These are phyloP conservation scores for Kalmanozyma brasiliensis DNA, from an alignment of 1,284 basidiomycete genomes.

Conservation along the genomic window DNA sequence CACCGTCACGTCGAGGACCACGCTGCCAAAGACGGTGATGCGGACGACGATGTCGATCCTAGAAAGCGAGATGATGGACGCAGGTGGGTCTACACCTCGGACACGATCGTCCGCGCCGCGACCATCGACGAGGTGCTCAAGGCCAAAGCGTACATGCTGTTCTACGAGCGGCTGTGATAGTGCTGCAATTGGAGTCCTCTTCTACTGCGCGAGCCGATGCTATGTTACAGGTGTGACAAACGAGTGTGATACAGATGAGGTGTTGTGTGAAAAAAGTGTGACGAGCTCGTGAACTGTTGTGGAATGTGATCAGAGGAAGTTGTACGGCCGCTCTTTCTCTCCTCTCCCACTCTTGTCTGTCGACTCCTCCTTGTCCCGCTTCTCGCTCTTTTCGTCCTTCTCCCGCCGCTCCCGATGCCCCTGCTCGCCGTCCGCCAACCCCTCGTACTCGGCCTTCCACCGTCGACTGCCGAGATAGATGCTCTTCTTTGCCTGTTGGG, in stretches of 20 bases:
- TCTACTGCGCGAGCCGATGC: not conserved
- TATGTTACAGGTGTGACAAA: slow-evolving; percentile 13
- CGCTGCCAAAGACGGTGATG: slow-evolving; percentile 1
- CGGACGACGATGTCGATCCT: slow-evolving; percentile 38
- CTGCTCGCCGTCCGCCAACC: not conserved
- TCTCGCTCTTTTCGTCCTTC: not conserved
- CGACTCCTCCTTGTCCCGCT: no score
- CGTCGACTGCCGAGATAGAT: slow-evolving; percentile 31
- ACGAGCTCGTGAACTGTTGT: no score
- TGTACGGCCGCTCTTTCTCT: slow-evolving; percentile 9
- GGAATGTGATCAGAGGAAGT: slow-evolving; percentile 13
- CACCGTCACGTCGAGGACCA: slow-evolving; percentile 25
- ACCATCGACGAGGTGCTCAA: slow-evolving; percentile 87
- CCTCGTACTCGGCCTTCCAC: slow-evolving; percentile 22
- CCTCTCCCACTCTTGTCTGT: not conserved
- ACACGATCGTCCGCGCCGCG: slow-evolving; percentile 80
- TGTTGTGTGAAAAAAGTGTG: no score
- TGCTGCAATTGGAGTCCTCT: not conserved
- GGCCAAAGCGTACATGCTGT: slow-evolving; percentile 88
- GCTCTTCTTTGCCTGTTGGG: slow-evolving; percentile 10
- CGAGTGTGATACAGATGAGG: no score
- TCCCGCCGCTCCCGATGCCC: no score
- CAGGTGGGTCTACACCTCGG: slow-evolving; percentile 87
- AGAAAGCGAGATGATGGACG: slow-evolving; percentile 68
- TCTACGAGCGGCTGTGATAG: slow-evolving; percentile 77